Evolutionary conservation across 106 monocot species (phyloP), one percentile per base, ranked within the genome.

Genomic region (Cymbidium sinense): DNA sequence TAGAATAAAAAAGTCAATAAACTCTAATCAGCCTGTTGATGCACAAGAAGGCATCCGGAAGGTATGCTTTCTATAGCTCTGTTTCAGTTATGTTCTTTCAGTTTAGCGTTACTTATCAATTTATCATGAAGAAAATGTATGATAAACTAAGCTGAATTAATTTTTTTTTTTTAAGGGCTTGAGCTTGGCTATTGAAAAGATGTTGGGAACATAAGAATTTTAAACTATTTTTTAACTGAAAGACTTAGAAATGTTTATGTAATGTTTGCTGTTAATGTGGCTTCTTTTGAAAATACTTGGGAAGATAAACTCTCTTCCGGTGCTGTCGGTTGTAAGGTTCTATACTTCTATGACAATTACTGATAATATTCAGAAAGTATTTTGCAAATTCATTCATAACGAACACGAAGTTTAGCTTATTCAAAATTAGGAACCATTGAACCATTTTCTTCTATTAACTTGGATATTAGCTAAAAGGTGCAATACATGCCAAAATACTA

Each of bases 41-140:
- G 80, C 91, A 73, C 92, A 84, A 23, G 84, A 99, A 78, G 98
- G 98, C 10, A 88, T 99, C n/a, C 84, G 85, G 54, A 92, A 92
- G 92, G 96, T 96, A 85, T 50, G 7, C 47, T 15, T 74, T 44
- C 11, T 71, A 30, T 67, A 2, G 64, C 64, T 21, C 55, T 27
- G 64, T 64, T 25, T 64, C 28, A 64, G n/a, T 64, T 64, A 0
- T 20, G 20, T 64, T 9, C 19, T 10, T 64, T 64, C 64, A 64
- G 28, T 64, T 64, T 64, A 15, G 33, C 67, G 6, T 33, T 12
- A 13, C 67, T 29, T 64, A 7, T 67, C 28, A 67, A 30, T 31
- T 13, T 67, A 67, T 67, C 67, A 67, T 67, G 17, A 31, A 67
- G 12, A 67, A n/a, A 58, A n/a, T 23, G 4, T 30, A 31, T 67